Conservation (phyloP, 805 yeast genomes). For the Tetrapisispora arboricola region DNA sequence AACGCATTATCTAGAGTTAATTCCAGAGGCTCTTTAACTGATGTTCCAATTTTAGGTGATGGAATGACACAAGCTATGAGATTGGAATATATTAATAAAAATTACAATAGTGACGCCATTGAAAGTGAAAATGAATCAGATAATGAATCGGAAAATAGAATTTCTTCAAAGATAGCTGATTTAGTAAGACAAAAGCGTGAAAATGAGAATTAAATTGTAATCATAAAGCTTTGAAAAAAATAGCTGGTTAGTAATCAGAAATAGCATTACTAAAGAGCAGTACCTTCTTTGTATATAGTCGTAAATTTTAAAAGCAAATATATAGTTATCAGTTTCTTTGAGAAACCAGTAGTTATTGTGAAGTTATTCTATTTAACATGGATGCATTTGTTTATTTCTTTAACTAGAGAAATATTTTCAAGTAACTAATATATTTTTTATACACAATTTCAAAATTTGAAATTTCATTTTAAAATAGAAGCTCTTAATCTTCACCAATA, state of each 20-base stretch:
- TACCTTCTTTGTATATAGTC: no score
- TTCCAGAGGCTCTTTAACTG: conserved; percentile 51
- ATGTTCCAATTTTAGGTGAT: conserved; percentile 48
- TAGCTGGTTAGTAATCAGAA: no score
- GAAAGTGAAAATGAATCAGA: conserved; percentile 2
- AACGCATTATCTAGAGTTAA: conserved; percentile 54
- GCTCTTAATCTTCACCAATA: conserved; percentile 74
- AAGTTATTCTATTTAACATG: no score
- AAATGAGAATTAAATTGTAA: conserved; percentile 1
- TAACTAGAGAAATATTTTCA: background rate
- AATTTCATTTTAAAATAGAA: background rate
- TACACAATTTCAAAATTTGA: background rate
- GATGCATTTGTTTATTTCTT: background rate
- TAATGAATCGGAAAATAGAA: conserved; percentile 8
- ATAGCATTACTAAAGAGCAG: no score
- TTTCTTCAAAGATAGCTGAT: conserved; percentile 18
- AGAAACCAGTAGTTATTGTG: no score
- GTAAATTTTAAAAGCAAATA: no score
- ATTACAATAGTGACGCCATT: background rate
- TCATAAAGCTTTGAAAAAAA: background rate
- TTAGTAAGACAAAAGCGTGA: conserved; percentile 22
- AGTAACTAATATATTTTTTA: background rate
- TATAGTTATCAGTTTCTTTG: no score
- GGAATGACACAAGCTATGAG: conserved; percentile 1
- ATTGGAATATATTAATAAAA: conserved; percentile 1